phyloP scores from a whole-genome alignment of 306 rosid species.

The Quercus variabilis region DNA sequence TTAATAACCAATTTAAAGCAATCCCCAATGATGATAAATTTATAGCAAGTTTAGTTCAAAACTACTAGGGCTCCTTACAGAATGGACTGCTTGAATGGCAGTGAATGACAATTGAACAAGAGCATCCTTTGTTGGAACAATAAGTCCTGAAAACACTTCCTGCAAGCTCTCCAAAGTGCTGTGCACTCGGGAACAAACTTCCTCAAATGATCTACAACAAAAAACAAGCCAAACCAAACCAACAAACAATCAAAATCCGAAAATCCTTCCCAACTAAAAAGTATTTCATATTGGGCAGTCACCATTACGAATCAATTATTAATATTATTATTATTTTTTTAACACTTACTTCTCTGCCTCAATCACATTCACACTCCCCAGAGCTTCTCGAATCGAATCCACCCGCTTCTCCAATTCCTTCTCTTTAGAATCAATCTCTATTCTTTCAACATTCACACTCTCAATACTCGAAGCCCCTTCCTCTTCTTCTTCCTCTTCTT shows the following conservation, averaged over 20 bases:
- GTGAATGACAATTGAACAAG: conserved; percentile 39
- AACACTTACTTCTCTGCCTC: conserved; percentile 81
- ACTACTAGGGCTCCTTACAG: conserved; percentile 49
- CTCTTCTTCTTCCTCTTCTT: background rate
- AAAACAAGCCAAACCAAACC: conserved; percentile 20
- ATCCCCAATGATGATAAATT: background rate
- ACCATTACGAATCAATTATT: background rate
- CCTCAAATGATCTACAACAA: conserved; percentile 69
- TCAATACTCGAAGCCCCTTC: conserved; percentile 7
- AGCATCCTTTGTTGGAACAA: conserved; percentile 41
- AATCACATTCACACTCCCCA: conserved; percentile 45
- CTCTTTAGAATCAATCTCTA: conserved; percentile 23
- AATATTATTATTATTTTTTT: background rate
- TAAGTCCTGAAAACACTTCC: conserved; percentile 32
- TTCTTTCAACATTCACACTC: conserved; percentile 10
- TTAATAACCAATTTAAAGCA: background rate
- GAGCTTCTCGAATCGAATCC: conserved; percentile 35
- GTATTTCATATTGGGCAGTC: background rate
- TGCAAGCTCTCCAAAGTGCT: conserved; percentile 40
- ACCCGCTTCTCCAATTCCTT: conserved; percentile 31
- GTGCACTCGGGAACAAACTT: conserved; percentile 50
- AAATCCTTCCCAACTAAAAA: background rate
- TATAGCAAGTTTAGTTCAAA: background rate
- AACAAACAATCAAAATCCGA: background rate
- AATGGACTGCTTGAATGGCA: conserved; percentile 48